These are phyloP conservation scores for Fusarium sp. DNA, from an alignment of 2,329 filamentous ascomycete species.

Conservation along the genomic window DNA sequence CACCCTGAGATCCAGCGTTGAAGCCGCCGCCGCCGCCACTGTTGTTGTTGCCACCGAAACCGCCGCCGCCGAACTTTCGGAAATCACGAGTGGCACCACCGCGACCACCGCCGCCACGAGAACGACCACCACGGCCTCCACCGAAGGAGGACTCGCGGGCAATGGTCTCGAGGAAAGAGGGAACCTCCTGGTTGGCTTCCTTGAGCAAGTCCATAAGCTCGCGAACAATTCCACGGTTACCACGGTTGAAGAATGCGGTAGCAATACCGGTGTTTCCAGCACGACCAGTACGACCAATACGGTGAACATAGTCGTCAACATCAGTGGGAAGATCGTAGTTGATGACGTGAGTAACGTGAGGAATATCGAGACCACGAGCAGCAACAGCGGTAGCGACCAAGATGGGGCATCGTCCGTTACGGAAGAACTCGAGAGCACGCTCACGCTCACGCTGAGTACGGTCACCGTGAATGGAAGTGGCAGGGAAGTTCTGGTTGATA, in stretches of 20 bases:
- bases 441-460: slow-evolving; percentile 99
- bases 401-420: slow-evolving; percentile 93
- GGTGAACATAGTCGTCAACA: slow-evolving; percentile 98
- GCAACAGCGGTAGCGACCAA: slow-evolving; percentile 97
- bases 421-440: slow-evolving; percentile 97
- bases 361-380: slow-evolving; percentile 87
- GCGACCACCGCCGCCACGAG: slow-evolving; percentile 67
- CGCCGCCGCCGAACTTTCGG: slow-evolving; percentile 78
- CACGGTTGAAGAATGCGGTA: slow-evolving; percentile 99
- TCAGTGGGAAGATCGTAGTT: slow-evolving; percentile 99
- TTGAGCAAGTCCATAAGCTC: slow-evolving; percentile 98
- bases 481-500: slow-evolving; percentile 98
- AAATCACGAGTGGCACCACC: slow-evolving; percentile 86
- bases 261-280: slow-evolving; percentile 98
- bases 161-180: slow-evolving; percentile 94
- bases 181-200: slow-evolving; percentile 98
- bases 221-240: slow-evolving; percentile 96
- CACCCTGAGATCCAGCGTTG: slow-evolving; percentile 49
- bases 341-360: slow-evolving; percentile 96
- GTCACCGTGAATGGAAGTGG: slow-evolving; percentile 98
- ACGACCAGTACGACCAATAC: slow-evolving; percentile 99
- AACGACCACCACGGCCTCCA: slow-evolving; percentile 71
- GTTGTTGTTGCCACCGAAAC: slow-evolving; percentile 56
- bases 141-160: slow-evolving; percentile 92
- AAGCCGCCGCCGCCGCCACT: slow-evolving; percentile 57